Base-by-base conservation (phyloP, 2,329 filamentous ascomycete genomes). In the Penicillium sp. region DNA sequence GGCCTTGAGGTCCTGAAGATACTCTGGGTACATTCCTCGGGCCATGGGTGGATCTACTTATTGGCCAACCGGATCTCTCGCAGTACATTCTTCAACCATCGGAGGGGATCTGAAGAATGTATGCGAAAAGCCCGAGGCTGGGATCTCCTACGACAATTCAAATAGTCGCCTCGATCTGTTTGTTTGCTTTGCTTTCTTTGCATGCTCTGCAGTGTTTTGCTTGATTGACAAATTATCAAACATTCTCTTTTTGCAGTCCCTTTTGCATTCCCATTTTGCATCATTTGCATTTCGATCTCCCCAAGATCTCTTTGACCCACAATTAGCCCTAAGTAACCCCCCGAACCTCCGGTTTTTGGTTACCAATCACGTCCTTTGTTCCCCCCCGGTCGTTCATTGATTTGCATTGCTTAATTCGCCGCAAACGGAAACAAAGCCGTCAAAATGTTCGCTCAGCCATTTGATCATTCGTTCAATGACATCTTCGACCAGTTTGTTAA, bases 401-500 rank as follows among this genome's bases (percentile, higher is more conserved):
- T 13, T 37, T 50, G 41, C 52, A 56, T 43, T 63, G 62, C 66
- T 58, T 55, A 70, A 66, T 53, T 71, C 63, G 65, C 69, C 67
- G 68, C 69, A 71, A 74, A 74, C 79, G 62, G 72, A 74, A 69
- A 76, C 81, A 82, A 80, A 58, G 77, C 77, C 58, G 72, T 75
- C 66, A 79, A 81, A 55, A 81, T 81, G 76, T 78, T 82, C 63
- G 73, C 74, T 58, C 73, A 77, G 63, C 67, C 68, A 53, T 75
- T 74, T 50, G 75, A 80, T 59, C 84, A 86, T 69, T 78, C 84
- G 58, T 81, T 80, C 73, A 82, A 83, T 73, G 82, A 83, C 70
- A 78, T 87, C 72, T 87, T 88, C 77, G 83, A 86, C 67, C 81
- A 86, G 70, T 86, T 84, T 69, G 79, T 86, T 71, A 80, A 85